These are phyloP conservation scores for Gamsiella multidivaricata DNA, from an alignment of 192 early-diverging fungal species.

Conservation along the genomic window DNA sequence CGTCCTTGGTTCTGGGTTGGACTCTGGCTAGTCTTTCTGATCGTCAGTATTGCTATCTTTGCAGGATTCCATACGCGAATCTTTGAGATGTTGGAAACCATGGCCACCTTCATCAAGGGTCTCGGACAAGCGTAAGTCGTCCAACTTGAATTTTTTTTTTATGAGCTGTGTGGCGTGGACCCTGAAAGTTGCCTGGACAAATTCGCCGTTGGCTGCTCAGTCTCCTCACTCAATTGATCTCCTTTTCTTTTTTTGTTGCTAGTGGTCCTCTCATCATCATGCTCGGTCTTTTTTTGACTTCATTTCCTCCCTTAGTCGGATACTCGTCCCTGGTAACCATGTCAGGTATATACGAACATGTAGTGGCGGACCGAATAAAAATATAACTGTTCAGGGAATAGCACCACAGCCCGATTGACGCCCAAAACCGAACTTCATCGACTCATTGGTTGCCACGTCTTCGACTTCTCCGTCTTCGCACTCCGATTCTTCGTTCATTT, in stretches of 20 bases:
- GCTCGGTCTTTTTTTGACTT: constrained; percentile 62
- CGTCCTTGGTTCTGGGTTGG: constrained; percentile 54
- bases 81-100: constrained; percentile 40
- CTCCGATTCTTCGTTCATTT: neutral
- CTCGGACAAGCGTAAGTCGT: constrained; percentile 53
- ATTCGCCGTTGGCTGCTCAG: too few relatives aligned
- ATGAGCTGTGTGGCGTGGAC: too few relatives aligned
- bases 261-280: constrained; percentile 50
- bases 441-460: too few relatives aligned
- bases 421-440: too few relatives aligned
- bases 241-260: constrained; percentile 3
- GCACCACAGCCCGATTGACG: too few relatives aligned
- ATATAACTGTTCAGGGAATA: neutral
- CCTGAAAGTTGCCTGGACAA: too few relatives aligned
- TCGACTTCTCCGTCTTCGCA: too few relatives aligned
- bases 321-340: constrained; percentile 73
- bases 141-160: neutral
- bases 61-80: constrained; percentile 40
- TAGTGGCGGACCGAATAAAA: too few relatives aligned
- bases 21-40: constrained; percentile 25
- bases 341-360: constrained; percentile 41
- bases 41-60: constrained; percentile 24
- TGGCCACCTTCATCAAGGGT: constrained; percentile 34
- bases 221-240: neutral
- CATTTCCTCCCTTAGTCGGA: constrained; percentile 77